Base-by-base conservation (phyloP, 192 early-diverging fungal genomes). In the Haplosporangium gracile region DNA sequence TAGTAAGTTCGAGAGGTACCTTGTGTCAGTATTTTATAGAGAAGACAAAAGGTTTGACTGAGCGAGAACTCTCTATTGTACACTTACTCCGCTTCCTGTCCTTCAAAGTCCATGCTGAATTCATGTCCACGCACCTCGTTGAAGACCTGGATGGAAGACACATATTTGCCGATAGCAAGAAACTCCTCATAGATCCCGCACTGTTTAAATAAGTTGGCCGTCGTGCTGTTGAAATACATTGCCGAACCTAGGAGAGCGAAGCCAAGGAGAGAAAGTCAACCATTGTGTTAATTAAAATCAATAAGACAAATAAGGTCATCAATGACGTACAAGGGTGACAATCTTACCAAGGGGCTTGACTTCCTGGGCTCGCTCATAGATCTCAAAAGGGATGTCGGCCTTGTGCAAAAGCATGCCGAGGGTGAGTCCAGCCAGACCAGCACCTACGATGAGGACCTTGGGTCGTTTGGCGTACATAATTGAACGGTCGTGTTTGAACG, bases 131-230 rank as follows among this genome's bases (percentile, higher is more conserved):
- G 63, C 47, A 72, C 38, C 51, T 71, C 69, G 4, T 72, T 72
- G 24, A 26, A 22, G 26, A 32, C 9, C 1, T 20, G 53, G 4
- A 65, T 16, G 9, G 47, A 18, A 9, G 40, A 26, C 20, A 70
- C 15, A 2, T 57, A 18, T 42, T 69, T 77, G 43, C 49, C 42
- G 4, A 77, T 10, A 7, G 60, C 22, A 0, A 69, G 2, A 36
- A 79, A 79, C 39, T 79, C 78, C 10, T 72, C 70, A 24, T 40
- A 72, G 26, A 79, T 57, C 0, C 78, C 78, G 4, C 72, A 20
- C 24, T 79, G 78, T 10, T 79, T 40, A 39, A 78, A 78, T 0
- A 69, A 9, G 60, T 63, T 32, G 26, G 60, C 60, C 1, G 60
- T 29, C 0, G 60, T 63, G 60, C 60, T 13, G 60, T 63, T 63